Evolutionary conservation across 495 filamentous ascomycete genomes (phyloP).

Genomic region (Neurospora intermedia): DNA sequence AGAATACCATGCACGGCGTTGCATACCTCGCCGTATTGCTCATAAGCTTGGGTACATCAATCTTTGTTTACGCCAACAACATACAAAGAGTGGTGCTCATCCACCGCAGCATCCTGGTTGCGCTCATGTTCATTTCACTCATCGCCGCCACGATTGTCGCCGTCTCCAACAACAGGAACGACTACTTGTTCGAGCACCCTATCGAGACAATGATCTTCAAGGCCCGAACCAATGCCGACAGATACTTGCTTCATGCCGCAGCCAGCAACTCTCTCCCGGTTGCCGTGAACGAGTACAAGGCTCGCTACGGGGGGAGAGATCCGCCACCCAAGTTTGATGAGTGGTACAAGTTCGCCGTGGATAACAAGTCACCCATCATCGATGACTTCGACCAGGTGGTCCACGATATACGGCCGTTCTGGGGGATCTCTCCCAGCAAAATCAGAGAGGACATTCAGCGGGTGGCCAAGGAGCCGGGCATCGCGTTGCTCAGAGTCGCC

Average conservation of each 20-base stretch:
- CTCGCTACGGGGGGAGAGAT: slow-evolving; percentile 41
- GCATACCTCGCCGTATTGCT: slow-evolving; percentile 20
- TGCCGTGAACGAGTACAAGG: slow-evolving; percentile 48
- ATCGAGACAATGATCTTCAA: slow-evolving; percentile 42
- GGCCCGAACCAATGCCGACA: slow-evolving; percentile 34
- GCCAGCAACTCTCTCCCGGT: slow-evolving; percentile 39
- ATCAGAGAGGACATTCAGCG: slow-evolving; percentile 38
- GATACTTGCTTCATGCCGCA: slow-evolving; percentile 34
- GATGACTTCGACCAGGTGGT: slow-evolving; percentile 71
- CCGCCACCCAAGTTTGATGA: slow-evolving; percentile 57
- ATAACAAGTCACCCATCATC: slow-evolving; percentile 52
- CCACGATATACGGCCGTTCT: slow-evolving; percentile 60
- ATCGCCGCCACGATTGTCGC: slow-evolving; percentile 24
- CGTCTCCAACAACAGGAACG: slow-evolving; percentile 6
- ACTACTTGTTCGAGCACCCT: slow-evolving; percentile 28
- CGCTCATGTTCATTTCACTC: slow-evolving; percentile 20
- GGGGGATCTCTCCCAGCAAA: slow-evolving; percentile 50
- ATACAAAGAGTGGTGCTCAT: slow-evolving; percentile 30
- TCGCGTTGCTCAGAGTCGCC: slow-evolving; percentile 33
- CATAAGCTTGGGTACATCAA: slow-evolving; percentile 27
- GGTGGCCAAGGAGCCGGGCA: slow-evolving; percentile 27
- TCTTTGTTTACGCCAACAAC: slow-evolving; percentile 30
- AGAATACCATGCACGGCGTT: slow-evolving; percentile 19
- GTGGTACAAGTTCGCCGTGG: slow-evolving; percentile 65
- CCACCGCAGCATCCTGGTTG: slow-evolving; percentile 26